These are phyloP conservation scores for Cicer cuneatum DNA, from an alignment of 306 rosid species.

Conservation along the genomic window DNA sequence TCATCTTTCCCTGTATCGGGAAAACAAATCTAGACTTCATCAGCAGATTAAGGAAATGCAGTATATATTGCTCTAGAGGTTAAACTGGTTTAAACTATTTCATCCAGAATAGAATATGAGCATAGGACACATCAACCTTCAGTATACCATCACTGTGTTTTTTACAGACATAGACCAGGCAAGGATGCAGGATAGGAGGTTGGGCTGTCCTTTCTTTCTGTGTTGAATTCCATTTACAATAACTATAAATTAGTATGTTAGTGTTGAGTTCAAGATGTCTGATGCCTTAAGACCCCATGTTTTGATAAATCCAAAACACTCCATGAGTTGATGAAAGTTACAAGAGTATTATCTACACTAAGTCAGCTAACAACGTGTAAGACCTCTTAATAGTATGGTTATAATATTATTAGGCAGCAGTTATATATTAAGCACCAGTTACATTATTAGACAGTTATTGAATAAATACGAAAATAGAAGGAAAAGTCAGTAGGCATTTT, in stretches of 20 bases:
- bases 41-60: conserved; percentile 39
- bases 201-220: conserved; percentile 3
- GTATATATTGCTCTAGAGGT: conserved; percentile 13
- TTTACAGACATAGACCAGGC: conserved; percentile 18
- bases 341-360: neutral
- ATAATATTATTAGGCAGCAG: too few species aligned
- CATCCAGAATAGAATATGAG: conserved; percentile 29
- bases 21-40: conserved; percentile 41
- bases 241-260: conserved; percentile 15
- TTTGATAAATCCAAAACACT: neutral
- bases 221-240: conserved; percentile 6
- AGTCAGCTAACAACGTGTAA: neutral
- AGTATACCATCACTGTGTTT: neutral
- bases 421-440: too few species aligned
- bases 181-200: neutral
- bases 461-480: too few species aligned
- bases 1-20: conserved; percentile 82
- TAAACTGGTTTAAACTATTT: conserved; percentile 27
- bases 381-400: too few species aligned
- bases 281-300: neutral
- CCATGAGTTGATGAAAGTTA: neutral
- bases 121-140: conserved; percentile 24
- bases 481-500: too few species aligned
- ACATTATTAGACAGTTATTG: too few species aligned
- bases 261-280: neutral